Evolutionary conservation across 2,329 filamentous ascomycete genomes (phyloP).

Genomic region (Atkinsonella texensis): DNA sequence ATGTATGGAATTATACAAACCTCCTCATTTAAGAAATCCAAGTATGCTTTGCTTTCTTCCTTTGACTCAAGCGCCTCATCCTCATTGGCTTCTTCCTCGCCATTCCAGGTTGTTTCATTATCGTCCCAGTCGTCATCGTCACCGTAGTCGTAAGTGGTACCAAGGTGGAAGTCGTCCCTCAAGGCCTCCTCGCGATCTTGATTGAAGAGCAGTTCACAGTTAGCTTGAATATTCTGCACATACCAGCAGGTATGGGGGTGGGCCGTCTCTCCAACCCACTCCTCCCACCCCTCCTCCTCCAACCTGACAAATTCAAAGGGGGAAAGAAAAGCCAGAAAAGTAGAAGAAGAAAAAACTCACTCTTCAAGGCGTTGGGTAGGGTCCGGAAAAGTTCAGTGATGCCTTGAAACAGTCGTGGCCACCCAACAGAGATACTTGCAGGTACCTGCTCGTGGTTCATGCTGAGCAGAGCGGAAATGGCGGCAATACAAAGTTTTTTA

Average conservation of each 20-base stretch:
- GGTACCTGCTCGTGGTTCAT: constrained; percentile 74
- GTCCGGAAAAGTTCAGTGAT: constrained; percentile 88
- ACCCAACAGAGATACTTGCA: constrained; percentile 84
- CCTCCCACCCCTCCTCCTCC: no score
- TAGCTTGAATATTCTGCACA: background rate
- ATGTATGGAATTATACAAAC: constrained; percentile 29
- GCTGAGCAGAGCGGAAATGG: constrained; percentile 75
- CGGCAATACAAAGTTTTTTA: constrained; percentile 95
- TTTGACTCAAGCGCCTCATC: constrained; percentile 57
- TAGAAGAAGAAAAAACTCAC: constrained; percentile 33
- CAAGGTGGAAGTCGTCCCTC: constrained; percentile 71
- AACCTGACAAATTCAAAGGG: no score
- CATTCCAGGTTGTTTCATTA: constrained; percentile 72
- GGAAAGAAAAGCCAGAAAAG: no score
- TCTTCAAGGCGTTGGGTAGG: constrained; percentile 75
- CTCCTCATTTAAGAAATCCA: constrained; percentile 93
- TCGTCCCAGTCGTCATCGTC: constrained; percentile 75
- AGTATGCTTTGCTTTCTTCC: constrained; percentile 86
- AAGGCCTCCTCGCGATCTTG: constrained; percentile 81
- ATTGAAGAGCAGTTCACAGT: background rate
- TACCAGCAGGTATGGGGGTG: background rate
- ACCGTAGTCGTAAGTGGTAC: constrained; percentile 50
- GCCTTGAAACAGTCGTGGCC: constrained; percentile 80
- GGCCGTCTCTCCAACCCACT: no score
- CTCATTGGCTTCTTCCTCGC: constrained; percentile 58